These are phyloP conservation scores for Hypoxylon sp. DNA, from an alignment of 2,329 filamentous ascomycete genomes.

Conservation along the genomic window DNA sequence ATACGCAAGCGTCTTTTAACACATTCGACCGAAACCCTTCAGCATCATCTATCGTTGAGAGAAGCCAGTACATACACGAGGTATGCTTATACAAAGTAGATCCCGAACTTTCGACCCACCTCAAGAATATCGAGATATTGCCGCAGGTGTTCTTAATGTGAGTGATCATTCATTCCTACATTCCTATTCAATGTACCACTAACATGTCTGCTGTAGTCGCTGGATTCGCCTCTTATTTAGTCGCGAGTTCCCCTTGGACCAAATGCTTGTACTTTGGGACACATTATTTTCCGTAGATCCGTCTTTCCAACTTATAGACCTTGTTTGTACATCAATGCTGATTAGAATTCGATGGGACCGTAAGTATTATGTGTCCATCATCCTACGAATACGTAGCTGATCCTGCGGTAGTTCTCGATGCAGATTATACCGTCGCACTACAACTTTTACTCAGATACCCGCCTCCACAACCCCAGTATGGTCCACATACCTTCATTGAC, in stretches of 20 bases:
- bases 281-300: slow-evolving; percentile 88
- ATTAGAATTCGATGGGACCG: slow-evolving; percentile 90
- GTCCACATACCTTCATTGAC: slow-evolving; percentile 82
- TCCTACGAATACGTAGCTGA: slow-evolving; percentile 40
- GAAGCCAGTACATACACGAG: slow-evolving; percentile 89
- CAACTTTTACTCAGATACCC: slow-evolving; percentile 88
- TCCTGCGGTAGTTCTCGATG: slow-evolving; percentile 73
- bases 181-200: slow-evolving; percentile 21
- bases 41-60: slow-evolving; percentile 80
- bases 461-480: slow-evolving; percentile 68
- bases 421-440: slow-evolving; percentile 88
- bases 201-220: slow-evolving; percentile 64
- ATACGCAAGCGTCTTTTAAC: slow-evolving; percentile 49
- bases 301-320: slow-evolving; percentile 81
- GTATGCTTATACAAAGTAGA: slow-evolving; percentile 82
- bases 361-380: slow-evolving; percentile 58
- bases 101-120: slow-evolving; percentile 82
- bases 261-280: slow-evolving; percentile 90
- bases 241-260: slow-evolving; percentile 89
- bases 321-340: slow-evolving; percentile 95
- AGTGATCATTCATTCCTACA: slow-evolving; percentile 43
- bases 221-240: slow-evolving; percentile 96
- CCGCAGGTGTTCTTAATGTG: slow-evolving; percentile 97
- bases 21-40: slow-evolving; percentile 53
- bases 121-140: slow-evolving; percentile 87